A percentile compares a stretch with the other conserved stretches of the same genome.
phyloP scores from a whole-genome alignment of 2,329 filamentous ascomycete species.

The Alternaria triticina region DNA sequence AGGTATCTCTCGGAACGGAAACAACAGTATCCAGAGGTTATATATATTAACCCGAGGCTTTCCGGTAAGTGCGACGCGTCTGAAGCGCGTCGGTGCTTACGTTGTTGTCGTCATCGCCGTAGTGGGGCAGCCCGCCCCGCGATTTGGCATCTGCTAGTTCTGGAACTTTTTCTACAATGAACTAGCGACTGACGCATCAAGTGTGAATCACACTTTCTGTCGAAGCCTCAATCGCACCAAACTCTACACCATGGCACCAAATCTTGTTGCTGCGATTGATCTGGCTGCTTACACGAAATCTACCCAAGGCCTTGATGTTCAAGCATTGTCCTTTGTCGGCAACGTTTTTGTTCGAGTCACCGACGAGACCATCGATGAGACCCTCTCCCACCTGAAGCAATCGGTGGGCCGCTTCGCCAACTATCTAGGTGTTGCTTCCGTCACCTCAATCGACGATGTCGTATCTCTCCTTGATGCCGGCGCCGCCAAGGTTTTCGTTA shows the following conservation, averaged over 20 bases:
- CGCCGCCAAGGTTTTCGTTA: constrained; percentile 83
- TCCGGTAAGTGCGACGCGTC: background rate
- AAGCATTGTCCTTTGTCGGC: constrained; percentile 63
- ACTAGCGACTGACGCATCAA: constrained; percentile 7
- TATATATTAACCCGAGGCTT: background rate
- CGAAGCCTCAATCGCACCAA: background rate
- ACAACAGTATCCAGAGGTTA: background rate
- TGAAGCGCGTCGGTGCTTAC: background rate
- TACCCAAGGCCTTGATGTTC: constrained; percentile 58
- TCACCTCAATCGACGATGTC: constrained; percentile 75
- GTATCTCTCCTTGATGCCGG: constrained; percentile 83
- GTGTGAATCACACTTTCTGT: background rate
- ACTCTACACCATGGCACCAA: constrained; percentile 48
- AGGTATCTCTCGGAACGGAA: background rate
- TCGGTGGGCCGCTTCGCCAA: constrained; percentile 65
- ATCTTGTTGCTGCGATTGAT: constrained; percentile 59
- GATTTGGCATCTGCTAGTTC: constrained; percentile 12
- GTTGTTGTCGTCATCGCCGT: constrained; percentile 17
- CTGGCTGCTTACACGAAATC: constrained; percentile 52
- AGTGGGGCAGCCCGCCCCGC: constrained; percentile 21
- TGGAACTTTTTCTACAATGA: constrained; percentile 15
- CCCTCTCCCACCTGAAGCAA: constrained; percentile 61
- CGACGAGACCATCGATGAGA: constrained; percentile 54
- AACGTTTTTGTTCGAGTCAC: constrained; percentile 62
- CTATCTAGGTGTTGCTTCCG: constrained; percentile 76